These are phyloP conservation scores for Alternaria sp. DNA, from an alignment of 2,329 filamentous ascomycete genomes.

Conservation along the genomic window DNA sequence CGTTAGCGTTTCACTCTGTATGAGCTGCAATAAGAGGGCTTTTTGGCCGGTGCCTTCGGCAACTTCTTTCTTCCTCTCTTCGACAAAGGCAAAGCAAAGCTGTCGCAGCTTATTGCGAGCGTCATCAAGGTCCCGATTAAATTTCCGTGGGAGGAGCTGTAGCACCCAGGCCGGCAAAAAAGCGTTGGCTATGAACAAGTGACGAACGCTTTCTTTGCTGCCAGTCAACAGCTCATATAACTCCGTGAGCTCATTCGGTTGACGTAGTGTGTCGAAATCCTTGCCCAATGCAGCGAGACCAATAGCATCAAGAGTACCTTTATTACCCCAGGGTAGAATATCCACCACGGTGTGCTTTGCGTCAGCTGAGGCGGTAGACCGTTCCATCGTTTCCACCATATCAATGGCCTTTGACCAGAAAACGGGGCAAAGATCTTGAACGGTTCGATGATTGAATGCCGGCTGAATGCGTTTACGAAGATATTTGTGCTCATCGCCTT, in stretches of 20 bases:
- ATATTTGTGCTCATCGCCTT: slow-evolving; percentile 1
- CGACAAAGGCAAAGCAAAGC: not conserved
- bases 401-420: slow-evolving; percentile 6
- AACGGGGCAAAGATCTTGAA: not conserved
- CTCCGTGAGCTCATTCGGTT: not conserved
- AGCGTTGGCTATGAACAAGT: not conserved
- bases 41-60: not conserved
- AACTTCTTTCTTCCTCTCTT: not conserved
- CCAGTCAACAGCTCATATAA: not conserved
- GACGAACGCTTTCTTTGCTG: not conserved
- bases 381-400: not conserved
- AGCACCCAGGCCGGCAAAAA: not conserved
- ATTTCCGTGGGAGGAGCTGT: not conserved
- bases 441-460: not conserved
- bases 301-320: not conserved
- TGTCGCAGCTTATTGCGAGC: not conserved
- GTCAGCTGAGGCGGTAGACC: not conserved
- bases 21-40: not conserved
- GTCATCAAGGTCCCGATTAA: not conserved
- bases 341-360: not conserved
- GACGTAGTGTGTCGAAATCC: not conserved
- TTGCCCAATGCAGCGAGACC: not conserved
- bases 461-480: not conserved
- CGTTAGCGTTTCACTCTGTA: not conserved
- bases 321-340: not conserved